These are phyloP conservation scores for Amaranthus palmeri DNA, from an alignment of 148 eudicot genomes.

Conservation along the genomic window DNA sequence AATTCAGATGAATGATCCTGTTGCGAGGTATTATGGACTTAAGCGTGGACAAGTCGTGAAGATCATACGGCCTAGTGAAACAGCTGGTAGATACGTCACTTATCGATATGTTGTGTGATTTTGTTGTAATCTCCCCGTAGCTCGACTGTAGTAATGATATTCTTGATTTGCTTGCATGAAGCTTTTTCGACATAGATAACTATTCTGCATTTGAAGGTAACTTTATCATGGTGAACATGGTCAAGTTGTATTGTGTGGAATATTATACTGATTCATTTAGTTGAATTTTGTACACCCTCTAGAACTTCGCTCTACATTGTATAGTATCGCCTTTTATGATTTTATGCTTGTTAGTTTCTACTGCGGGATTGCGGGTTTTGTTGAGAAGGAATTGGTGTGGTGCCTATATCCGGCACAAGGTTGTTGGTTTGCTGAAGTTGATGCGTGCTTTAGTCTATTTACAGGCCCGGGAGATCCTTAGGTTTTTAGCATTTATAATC, in stretches of 20 bases:
- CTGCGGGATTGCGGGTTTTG: too few relatives aligned
- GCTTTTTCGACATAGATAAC: neutral
- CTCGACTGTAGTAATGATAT: neutral
- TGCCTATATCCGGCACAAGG: too few relatives aligned
- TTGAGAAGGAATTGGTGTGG: neutral
- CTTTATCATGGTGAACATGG: neutral
- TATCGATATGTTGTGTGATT: conserved; percentile 41
- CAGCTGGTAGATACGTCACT: conserved; percentile 42
- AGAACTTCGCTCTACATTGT: neutral
- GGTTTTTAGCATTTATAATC: too few relatives aligned
- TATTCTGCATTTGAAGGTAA: neutral
- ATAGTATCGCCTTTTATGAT: too few relatives aligned
- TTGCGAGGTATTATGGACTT: conserved; percentile 78
- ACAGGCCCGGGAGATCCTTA: too few relatives aligned
- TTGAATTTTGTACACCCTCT: neutral
- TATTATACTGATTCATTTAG: neutral
- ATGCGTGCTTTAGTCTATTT: too few relatives aligned
- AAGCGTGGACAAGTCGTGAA: conserved; percentile 90
- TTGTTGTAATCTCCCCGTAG: neutral
- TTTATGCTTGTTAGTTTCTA: too few relatives aligned
- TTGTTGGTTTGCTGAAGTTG: too few relatives aligned
- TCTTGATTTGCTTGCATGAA: neutral
- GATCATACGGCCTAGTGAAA: conserved; percentile 67
- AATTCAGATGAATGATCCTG: conserved; percentile 75
- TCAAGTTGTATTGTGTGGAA: neutral